A percentile compares a stretch with the other conserved stretches of the same genome.
phyloP scores from a whole-genome alignment of 164 flowering plant species.

The Piper longum region DNA sequence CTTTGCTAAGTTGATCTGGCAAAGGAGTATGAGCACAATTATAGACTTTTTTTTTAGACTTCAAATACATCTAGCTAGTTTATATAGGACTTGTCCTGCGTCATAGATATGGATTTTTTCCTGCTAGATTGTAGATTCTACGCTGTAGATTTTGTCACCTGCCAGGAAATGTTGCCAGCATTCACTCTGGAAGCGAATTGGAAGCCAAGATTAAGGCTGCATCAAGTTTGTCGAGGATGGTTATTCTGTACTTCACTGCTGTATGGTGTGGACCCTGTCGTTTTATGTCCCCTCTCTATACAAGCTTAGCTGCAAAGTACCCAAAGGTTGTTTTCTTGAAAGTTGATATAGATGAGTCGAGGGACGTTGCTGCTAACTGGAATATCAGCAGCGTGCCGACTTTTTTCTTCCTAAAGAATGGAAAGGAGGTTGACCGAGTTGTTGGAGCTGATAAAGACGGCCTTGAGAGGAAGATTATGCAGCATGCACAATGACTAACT shows the following conservation, averaged over 20 bases:
- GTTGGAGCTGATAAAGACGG: conserved; percentile 45
- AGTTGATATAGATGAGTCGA: conserved; percentile 58
- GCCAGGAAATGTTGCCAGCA: conserved; percentile 49
- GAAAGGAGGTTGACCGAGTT: conserved; percentile 49
- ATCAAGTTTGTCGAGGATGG: conserved; percentile 31
- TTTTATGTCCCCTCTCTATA: conserved; percentile 40
- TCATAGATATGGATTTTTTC: no score
- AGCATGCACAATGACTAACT: conserved; percentile 22
- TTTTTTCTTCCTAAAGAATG: conserved; percentile 39
- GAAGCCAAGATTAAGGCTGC: conserved; percentile 46
- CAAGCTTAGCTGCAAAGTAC: conserved; percentile 40
- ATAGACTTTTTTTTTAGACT: no score
- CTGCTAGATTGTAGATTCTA: not conserved
- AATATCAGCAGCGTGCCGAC: conserved; percentile 52
- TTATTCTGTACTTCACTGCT: conserved; percentile 67
- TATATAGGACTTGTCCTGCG: no score
- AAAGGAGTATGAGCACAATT: no score
- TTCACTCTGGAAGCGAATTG: conserved; percentile 39
- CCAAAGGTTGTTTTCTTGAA: conserved; percentile 50
- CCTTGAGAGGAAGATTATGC: conserved; percentile 49
- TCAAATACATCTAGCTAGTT: no score
- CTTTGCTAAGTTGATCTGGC: no score
- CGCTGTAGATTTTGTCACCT: conserved; percentile 3
- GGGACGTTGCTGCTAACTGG: conserved; percentile 50
- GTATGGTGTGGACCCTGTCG: conserved; percentile 85